A percentile compares a stretch with the other conserved stretches of the same genome.
Evolutionary conservation across 352 stramenopile genomes (phyloP).

Genomic region (Pythium dissimile): DNA sequence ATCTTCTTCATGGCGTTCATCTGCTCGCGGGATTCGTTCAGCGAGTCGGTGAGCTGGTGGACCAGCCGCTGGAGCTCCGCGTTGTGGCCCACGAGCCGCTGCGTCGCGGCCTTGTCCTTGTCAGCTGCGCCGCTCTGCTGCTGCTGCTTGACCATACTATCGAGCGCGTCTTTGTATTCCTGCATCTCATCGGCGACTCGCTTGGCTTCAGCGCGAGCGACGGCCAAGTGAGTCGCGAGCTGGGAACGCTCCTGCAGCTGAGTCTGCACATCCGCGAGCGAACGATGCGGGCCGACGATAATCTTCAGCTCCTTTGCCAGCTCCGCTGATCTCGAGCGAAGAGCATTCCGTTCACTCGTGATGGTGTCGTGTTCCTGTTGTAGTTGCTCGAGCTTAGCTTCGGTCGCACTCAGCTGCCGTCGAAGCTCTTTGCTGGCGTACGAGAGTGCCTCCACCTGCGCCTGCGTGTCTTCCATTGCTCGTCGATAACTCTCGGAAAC

Average conservation of each 20-base stretch:
- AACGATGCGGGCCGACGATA: slow-evolving; percentile 43
- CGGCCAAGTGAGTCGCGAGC: slow-evolving; percentile 48
- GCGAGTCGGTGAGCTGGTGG: slow-evolving; percentile 67
- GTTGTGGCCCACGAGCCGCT: slow-evolving; percentile 62
- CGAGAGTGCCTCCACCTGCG: slow-evolving; percentile 8
- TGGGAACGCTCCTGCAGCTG: slow-evolving; percentile 59
- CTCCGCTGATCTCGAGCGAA: slow-evolving; percentile 45
- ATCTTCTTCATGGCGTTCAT: slow-evolving; percentile 69
- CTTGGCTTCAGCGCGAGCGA: slow-evolving; percentile 53
- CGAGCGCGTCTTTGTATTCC: slow-evolving; percentile 57
- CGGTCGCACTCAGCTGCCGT: slow-evolving; percentile 29
- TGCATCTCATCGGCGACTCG: slow-evolving; percentile 47
- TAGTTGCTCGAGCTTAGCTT: slow-evolving; percentile 31
- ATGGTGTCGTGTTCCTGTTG: slow-evolving; percentile 19
- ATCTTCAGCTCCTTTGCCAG: slow-evolving; percentile 59
- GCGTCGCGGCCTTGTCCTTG: slow-evolving; percentile 57
- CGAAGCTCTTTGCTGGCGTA: slow-evolving; percentile 38
- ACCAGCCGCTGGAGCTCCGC: slow-evolving; percentile 64
- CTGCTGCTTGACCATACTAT: slow-evolving; percentile 40
- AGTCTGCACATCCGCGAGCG: slow-evolving; percentile 45
- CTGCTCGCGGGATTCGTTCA: slow-evolving; percentile 71
- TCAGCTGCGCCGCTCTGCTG: slow-evolving; percentile 37
- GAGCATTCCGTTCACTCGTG: slow-evolving; percentile 56
- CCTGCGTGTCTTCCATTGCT: slow-evolving; percentile 24
- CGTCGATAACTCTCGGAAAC: slow-evolving; percentile 26